Conservation (phyloP, 2,329 filamentous ascomycete genomes). For the Cadophora sp. region DNA sequence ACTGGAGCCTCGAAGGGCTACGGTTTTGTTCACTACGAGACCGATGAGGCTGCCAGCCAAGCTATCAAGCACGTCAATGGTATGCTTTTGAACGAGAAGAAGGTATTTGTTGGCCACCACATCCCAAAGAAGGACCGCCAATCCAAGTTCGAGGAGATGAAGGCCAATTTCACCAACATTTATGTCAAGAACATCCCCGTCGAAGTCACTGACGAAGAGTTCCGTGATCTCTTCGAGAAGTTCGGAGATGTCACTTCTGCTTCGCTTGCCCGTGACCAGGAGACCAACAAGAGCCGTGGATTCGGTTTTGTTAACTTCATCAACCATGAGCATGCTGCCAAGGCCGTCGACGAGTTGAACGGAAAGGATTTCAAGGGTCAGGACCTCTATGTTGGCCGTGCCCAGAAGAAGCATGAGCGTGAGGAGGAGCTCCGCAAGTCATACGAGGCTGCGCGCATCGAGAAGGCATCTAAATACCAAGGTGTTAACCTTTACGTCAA, state of each 20-base stretch:
- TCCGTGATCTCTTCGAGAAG: constrained; percentile 90
- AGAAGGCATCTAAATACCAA: constrained; percentile 99
- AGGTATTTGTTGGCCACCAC: constrained; percentile 98
- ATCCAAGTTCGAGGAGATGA: constrained; percentile 99
- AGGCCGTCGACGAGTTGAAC: constrained; percentile 91
- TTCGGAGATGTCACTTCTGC: constrained; percentile 96
- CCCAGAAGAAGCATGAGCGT: constrained; percentile 99
- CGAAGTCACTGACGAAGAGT: constrained; percentile 90
- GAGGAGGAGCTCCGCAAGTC: constrained; percentile 99
- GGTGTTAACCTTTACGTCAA: constrained; percentile 99
- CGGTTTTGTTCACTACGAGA: constrained; percentile 99
- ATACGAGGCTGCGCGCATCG: constrained; percentile 94
- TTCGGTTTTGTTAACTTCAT: constrained; percentile 98
- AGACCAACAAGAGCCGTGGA: constrained; percentile 87
- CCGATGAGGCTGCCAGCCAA: constrained; percentile 92
- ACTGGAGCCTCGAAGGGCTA: constrained; percentile 97
- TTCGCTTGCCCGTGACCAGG: constrained; percentile 85
- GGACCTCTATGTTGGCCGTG: constrained; percentile 96
- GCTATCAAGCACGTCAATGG: constrained; percentile 99
- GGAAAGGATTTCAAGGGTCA: constrained; percentile 91
- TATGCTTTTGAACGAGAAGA: constrained; percentile 99
- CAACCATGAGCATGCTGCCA: constrained; percentile 84
- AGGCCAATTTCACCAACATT: constrained; percentile 99
- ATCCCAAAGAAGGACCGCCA: constrained; percentile 99
- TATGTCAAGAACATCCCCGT: constrained; percentile 97